Evolutionary conservation across 805 yeast species (phyloP).

Genomic region (Pichia rugopelliculosa): DNA sequence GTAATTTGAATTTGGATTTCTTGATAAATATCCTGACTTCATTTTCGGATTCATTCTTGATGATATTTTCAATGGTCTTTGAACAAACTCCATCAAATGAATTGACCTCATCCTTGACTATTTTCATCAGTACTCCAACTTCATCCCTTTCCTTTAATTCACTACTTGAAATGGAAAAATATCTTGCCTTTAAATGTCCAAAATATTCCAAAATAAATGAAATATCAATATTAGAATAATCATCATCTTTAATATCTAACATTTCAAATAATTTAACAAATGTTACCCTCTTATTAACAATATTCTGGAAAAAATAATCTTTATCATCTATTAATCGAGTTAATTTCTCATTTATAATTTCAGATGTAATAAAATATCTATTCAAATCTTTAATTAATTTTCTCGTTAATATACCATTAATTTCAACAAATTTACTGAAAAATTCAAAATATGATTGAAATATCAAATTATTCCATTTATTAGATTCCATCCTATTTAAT

Average conservation of each 20-base stretch:
- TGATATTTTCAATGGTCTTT: conserved; percentile 64
- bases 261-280: conserved; percentile 59
- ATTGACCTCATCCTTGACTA: conserved; percentile 45
- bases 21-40: conserved; percentile 80
- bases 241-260: conserved; percentile 42
- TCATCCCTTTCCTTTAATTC: conserved; percentile 49
- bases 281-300: conserved; percentile 51
- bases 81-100: conserved; percentile 74
- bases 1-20: conserved; percentile 83
- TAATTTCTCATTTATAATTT: conserved; percentile 16
- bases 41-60: conserved; percentile 38
- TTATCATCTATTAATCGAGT: conserved; percentile 17
- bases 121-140: conserved; percentile 75
- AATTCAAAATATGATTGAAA: conserved; percentile 62
- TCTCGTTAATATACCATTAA: conserved; percentile 80
- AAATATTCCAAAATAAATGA: conserved; percentile 72
- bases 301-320: conserved; percentile 49
- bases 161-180: conserved; percentile 88
- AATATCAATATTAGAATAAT: conserved; percentile 73
- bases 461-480: conserved; percentile 33
- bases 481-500: conserved; percentile 49
- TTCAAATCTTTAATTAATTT: conserved; percentile 41
- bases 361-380: conserved; percentile 8
- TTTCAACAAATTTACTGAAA: conserved; percentile 73
- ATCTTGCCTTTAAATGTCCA: conserved; percentile 78